Percentiles rank a stretch among this genome's conserved stretches.
Conservation (phyloP, 352 stramenopile species). For the Hyaloperonospora brassicae region DNA sequence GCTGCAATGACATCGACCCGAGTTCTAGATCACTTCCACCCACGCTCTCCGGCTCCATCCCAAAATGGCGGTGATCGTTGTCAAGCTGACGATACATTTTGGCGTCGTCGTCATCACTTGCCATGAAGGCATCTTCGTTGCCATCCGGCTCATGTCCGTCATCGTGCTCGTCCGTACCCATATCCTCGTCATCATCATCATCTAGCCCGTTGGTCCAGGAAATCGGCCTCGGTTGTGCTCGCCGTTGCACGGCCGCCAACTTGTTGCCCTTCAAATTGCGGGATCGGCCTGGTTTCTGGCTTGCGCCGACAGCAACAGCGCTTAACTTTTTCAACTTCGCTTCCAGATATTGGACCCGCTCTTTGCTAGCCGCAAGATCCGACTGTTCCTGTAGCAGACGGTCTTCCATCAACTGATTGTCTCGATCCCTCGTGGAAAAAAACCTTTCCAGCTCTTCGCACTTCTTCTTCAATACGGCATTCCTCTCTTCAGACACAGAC, state of each 20-base stretch:
- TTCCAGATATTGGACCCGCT: conserved; percentile 63
- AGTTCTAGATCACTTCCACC: conserved; percentile 32
- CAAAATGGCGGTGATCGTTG: too few species aligned
- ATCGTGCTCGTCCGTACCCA: conserved; percentile 34
- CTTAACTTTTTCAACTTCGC: conserved; percentile 40
- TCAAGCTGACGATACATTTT: conserved; percentile 10
- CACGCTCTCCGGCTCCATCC: conserved; percentile 46
- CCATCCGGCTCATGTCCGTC: conserved; percentile 30
- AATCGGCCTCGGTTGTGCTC: conserved; percentile 25
- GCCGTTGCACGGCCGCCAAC: conserved; percentile 8
- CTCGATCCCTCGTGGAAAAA: conserved; percentile 31
- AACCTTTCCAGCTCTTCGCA: conserved; percentile 66
- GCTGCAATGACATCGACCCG: conserved; percentile 33
- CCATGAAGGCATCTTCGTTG: conserved; percentile 49
- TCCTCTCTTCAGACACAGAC: conserved; percentile 70
- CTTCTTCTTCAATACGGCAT: conserved; percentile 56
- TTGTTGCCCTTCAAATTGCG: conserved; percentile 16
- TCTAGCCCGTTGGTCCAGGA: conserved; percentile 67
- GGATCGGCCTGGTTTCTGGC: conserved; percentile 10
- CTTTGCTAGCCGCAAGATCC: conserved; percentile 41
- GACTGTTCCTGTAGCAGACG: conserved; percentile 41
- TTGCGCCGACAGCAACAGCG: conserved; percentile 17
- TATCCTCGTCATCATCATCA: conserved; percentile 59
- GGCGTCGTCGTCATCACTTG: conserved; percentile 29
- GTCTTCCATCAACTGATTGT: conserved; percentile 42